These are phyloP conservation scores for Calonectria honghensis DNA, from an alignment of 2,329 filamentous ascomycete genomes.

Conservation along the genomic window DNA sequence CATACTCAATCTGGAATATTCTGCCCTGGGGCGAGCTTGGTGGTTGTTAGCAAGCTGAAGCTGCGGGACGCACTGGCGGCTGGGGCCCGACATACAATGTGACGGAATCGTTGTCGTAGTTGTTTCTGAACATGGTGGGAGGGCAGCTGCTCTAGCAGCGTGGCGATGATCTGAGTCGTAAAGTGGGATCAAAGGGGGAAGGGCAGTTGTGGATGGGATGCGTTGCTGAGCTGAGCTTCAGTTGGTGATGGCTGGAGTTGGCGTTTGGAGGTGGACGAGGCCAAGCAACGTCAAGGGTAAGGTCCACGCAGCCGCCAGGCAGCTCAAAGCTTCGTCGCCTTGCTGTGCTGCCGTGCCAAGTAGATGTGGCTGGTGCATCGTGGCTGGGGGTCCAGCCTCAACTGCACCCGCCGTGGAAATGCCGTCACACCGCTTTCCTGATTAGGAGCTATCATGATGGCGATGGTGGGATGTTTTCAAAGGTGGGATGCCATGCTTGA, in stretches of 20 bases:
- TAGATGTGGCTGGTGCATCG: constrained; percentile 2
- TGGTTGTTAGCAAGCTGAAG: constrained; percentile 53
- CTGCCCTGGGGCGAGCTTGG: constrained; percentile 96
- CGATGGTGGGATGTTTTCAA: constrained; percentile 1
- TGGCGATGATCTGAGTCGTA: constrained; percentile 43
- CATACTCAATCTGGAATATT: constrained; percentile 99
- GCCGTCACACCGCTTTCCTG: constrained; percentile 53
- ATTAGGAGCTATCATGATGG: constrained; percentile 46
- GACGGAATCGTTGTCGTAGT: constrained; percentile 99
- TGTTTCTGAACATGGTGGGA: constrained; percentile 94
- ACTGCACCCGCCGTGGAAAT: constrained; percentile 49
- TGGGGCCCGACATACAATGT: constrained; percentile 85
- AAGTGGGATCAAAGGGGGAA: constrained; percentile 21
- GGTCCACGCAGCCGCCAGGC: constrained; percentile 56
- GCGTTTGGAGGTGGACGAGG: constrained; percentile 48
- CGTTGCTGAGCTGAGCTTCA: constrained; percentile 43
- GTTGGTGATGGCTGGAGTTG: constrained; percentile 49
- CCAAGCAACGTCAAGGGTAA: constrained; percentile 37
- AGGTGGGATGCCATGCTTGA: background rate
- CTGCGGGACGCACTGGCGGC: constrained; percentile 40
- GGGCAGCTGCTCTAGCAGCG: constrained; percentile 49
- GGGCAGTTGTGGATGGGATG: constrained; percentile 42
- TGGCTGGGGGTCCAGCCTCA: constrained; percentile 30
- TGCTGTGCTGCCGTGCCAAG: constrained; percentile 41
- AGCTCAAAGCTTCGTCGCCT: constrained; percentile 62